Conservation (phyloP, 2,329 filamentous ascomycete species). For the Claviceps spartinae region DNA sequence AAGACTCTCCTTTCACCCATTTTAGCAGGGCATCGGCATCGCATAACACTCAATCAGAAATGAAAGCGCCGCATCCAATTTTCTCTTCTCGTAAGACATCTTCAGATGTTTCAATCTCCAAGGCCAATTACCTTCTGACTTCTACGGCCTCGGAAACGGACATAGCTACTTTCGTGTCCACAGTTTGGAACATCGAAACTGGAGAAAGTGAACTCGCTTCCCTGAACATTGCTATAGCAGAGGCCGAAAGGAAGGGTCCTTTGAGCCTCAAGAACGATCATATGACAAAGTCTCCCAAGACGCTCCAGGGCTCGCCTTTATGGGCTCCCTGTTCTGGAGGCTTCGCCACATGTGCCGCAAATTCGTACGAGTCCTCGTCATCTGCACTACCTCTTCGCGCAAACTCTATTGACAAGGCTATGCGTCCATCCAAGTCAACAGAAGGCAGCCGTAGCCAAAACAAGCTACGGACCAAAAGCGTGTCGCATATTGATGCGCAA, state of each 20-base stretch:
- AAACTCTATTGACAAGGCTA: slow-evolving; percentile 10
- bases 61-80: slow-evolving; percentile 10
- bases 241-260: slow-evolving; percentile 11
- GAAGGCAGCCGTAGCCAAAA: slow-evolving; percentile 16
- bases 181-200: slow-evolving; percentile 32
- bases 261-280: slow-evolving; percentile 12
- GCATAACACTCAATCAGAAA: slow-evolving; percentile 14
- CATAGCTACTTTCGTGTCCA: slow-evolving; percentile 38
- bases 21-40: slow-evolving; percentile 22
- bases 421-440: slow-evolving; percentile 16
- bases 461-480: slow-evolving; percentile 13
- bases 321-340: background rate
- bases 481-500: slow-evolving; percentile 13
- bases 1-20: slow-evolving; percentile 24
- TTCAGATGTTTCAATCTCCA: slow-evolving; percentile 26
- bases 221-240: slow-evolving; percentile 20
- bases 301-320: slow-evolving; percentile 11
- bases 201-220: slow-evolving; percentile 20
- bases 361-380: slow-evolving; percentile 1
- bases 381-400: slow-evolving; percentile 4
- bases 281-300: slow-evolving; percentile 18
- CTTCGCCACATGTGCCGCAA: background rate
- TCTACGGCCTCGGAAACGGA: slow-evolving; percentile 40
- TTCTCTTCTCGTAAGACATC: slow-evolving; percentile 14
- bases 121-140: slow-evolving; percentile 43